Evolutionary conservation across 805 yeast species (phyloP), one percentile per base, ranked within the genome.

Genomic region (Saccharomycopsis oosterbeekiorum): DNA sequence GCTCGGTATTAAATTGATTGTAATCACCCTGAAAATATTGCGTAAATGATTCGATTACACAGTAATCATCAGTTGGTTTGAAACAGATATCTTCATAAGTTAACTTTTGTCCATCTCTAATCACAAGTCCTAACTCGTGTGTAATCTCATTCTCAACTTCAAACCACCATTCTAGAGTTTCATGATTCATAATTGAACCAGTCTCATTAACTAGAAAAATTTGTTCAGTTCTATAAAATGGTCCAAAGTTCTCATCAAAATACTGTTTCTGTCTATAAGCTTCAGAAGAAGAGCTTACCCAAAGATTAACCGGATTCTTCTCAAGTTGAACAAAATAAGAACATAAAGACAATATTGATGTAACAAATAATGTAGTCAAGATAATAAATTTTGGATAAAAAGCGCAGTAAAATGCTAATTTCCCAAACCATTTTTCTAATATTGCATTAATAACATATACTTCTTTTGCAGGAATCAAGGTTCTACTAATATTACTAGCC

Each of bases 221-320:
- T 72, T 93, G 98, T 68, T 90, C 93, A 4, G 89, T 83, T 67
- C 97, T 78, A 74, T 87, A 94, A 76, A 94, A 93, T 43, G 96
- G 96, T 0, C 97, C 97, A 72, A 93, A 93, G 64, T 84, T 82
- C 21, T 80, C 78, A 70, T 94, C 97, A 70, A 84, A 93, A 66
- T 76, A 84, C 60, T 77, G 74, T 67, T 85, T 84, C 67, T 93
- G 86, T 51, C 80, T 74, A 59, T 78, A 85, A 12, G 91, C 90
- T 2, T 81, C 83, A 10, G 94, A 87, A 21, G 75, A 69, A 2
- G 92, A 84, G 66, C 94, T 86, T 0, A 94, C 98, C 99, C 99
- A 93, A 37, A 93, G 75, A 64, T 85, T 83, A 2, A 88, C 81
- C 0, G 99, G 98, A 66, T 88, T 78, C 1, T 83, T 83, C 69